Conservation (phyloP, 2,329 filamentous ascomycete genomes). For the Aspergillus vadensis region DNA sequence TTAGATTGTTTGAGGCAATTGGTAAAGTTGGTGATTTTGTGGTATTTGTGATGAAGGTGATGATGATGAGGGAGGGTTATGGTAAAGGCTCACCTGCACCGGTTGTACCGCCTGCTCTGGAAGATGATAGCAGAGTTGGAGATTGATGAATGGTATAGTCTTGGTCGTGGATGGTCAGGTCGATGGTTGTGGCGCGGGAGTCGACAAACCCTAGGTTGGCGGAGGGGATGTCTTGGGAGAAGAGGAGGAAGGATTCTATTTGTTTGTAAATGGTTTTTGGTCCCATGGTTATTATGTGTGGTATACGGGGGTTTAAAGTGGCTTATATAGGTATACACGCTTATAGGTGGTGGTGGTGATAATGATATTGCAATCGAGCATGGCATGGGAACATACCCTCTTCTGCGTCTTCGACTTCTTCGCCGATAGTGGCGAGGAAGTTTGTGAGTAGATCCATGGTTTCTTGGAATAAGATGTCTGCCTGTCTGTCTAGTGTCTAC, state of each 20-base stretch:
- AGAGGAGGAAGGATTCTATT: slow-evolving; percentile 83
- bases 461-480: neutral
- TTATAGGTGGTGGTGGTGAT: too few species aligned
- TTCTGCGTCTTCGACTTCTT: slow-evolving; percentile 58
- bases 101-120: slow-evolving; percentile 71
- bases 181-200: slow-evolving; percentile 64
- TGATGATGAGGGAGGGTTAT: neutral
- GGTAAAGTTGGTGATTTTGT: slow-evolving; percentile 2
- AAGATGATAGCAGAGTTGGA: slow-evolving; percentile 76
- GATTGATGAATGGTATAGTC: slow-evolving; percentile 82
- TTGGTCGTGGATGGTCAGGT: slow-evolving; percentile 66
- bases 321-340: neutral
- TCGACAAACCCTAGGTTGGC: slow-evolving; percentile 85
- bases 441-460: slow-evolving; percentile 26
- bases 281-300: slow-evolving; percentile 1
- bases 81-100: slow-evolving; percentile 59
- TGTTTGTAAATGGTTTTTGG: neutral
- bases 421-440: slow-evolving; percentile 49
- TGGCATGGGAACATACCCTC: slow-evolving; percentile 53
- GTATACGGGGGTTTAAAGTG: neutral
- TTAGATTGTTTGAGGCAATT: neutral
- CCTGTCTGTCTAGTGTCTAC: neutral
- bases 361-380: neutral
- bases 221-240: slow-evolving; percentile 72
- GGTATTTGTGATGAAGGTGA: slow-evolving; percentile 2